Conservation (phyloP, 1,284 basidiomycete genomes). For the Amylostereum chailletii region DNA sequence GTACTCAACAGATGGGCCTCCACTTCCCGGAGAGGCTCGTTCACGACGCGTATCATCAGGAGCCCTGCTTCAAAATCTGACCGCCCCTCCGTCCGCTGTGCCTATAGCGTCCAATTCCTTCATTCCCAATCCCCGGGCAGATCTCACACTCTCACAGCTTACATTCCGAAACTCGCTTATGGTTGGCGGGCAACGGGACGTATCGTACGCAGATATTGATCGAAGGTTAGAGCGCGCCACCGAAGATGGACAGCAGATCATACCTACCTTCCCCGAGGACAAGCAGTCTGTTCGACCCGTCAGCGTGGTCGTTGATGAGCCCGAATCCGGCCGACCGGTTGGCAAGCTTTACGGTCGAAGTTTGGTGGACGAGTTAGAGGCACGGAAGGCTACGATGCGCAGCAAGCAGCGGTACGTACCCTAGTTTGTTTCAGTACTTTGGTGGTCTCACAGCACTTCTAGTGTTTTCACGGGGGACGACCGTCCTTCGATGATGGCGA, state of each 20-base stretch:
- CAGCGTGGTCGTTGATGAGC: constrained; percentile 31
- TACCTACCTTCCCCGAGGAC: constrained; percentile 34
- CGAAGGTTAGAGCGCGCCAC: constrained; percentile 51
- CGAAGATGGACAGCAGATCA: constrained; percentile 63
- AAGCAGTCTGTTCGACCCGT: constrained; percentile 26
- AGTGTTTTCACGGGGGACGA: constrained; percentile 71
- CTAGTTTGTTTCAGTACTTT: background rate
- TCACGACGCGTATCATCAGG: constrained; percentile 38
- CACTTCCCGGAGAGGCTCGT: constrained; percentile 60
- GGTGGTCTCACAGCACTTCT: constrained; percentile 1
- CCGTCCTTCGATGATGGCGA: constrained; percentile 79
- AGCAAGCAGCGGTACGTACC: constrained; percentile 58
- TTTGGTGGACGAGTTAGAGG: constrained; percentile 73
- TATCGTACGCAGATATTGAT: constrained; percentile 53
- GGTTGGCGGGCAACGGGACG: constrained; percentile 56
- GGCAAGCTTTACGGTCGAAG: constrained; percentile 74
- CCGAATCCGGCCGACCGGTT: constrained; percentile 40
- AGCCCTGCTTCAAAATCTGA: constrained; percentile 22
- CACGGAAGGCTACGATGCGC: constrained; percentile 65
- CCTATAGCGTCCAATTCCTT: constrained; percentile 59
- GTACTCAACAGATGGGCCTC: constrained; percentile 53
- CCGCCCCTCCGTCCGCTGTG: constrained; percentile 16
- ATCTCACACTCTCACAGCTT: constrained; percentile 65
- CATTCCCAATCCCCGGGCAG: constrained; percentile 68
- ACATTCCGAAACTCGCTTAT: constrained; percentile 70